A percentile compares a stretch with the other conserved stretches of the same genome.
phyloP scores from a whole-genome alignment of 2,329 filamentous ascomycete species.

The Aspergillus japonicus region DNA sequence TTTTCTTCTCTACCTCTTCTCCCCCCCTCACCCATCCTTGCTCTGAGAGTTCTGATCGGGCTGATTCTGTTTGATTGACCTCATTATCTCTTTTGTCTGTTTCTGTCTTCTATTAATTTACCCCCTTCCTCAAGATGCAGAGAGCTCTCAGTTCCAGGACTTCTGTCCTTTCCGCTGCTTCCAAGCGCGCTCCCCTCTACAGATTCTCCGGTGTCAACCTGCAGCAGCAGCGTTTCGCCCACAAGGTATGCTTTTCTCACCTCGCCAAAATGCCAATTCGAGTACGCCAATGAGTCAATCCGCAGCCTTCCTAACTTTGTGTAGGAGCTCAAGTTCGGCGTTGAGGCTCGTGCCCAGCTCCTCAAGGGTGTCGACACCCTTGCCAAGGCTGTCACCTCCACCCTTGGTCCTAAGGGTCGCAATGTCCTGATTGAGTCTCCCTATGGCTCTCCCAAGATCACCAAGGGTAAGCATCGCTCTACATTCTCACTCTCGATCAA shows the following conservation, averaged over 20 bases:
- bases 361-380: slow-evolving; percentile 95
- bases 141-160: slow-evolving; percentile 85
- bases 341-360: slow-evolving; percentile 85
- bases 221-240: slow-evolving; percentile 92
- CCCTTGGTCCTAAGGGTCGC: slow-evolving; percentile 94
- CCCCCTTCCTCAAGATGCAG: slow-evolving; percentile 70
- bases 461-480: slow-evolving; percentile 71
- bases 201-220: slow-evolving; percentile 66
- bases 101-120: slow-evolving; percentile 24
- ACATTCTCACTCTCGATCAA: slow-evolving; percentile 17
- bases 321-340: slow-evolving; percentile 96
- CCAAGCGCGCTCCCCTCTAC: slow-evolving; percentile 57
- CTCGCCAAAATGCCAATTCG: slow-evolving; percentile 14
- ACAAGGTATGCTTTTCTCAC: slow-evolving; percentile 69
- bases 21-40: slow-evolving; percentile 32
- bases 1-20: slow-evolving; percentile 30
- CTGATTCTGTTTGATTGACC: slow-evolving; percentile 24
- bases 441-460: slow-evolving; percentile 99
- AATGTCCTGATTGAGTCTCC: slow-evolving; percentile 98
- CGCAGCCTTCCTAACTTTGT: slow-evolving; percentile 30
- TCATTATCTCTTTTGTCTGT: slow-evolving; percentile 22
- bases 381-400: slow-evolving; percentile 92
- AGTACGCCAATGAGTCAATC: slow-evolving; percentile 20
- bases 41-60: slow-evolving; percentile 36
- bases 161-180: slow-evolving; percentile 68